Evolutionary conservation across 2,329 filamentous ascomycete species (phyloP), one percentile per base, ranked within the genome.

Genomic region (Penicillium sp.): DNA sequence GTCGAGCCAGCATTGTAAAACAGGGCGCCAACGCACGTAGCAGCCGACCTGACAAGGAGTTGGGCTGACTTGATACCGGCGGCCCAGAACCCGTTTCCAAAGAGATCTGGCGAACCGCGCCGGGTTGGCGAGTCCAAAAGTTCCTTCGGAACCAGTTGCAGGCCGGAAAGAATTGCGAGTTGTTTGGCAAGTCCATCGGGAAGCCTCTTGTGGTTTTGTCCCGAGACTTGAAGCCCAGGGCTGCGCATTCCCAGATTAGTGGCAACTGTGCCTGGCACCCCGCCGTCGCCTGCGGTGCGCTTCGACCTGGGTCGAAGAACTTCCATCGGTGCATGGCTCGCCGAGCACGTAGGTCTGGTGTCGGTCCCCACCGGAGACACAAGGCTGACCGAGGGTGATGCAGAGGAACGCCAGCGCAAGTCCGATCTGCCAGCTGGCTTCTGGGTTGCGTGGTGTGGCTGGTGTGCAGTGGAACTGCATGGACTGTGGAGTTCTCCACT

Each of bases 351-450:
- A 4, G 33, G n/a, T 10, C 19, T 38, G 35, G 12, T 13, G 10
- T 31, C 13, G 8, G 19, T 29, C 31, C 25, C 41, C 19, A 16
- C 14, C 2, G 35, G 33, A 18, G 13, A 18, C 2, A 12, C 16
- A 33, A 27, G 3, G 13, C 31, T 27, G 31, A 27, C 33, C 14
- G 43, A 34, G 11, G 25, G 29, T 12, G 35, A 28, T 4, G 44
- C 41, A 14, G 49, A 34, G 11, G 34, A 11, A 25, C 46, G 43
- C 51, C 47, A 52, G 46, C 53, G 49, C 33, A 49, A 30, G 11
- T 27, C 41, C 12, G 55, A 13, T 13, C 45, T 48, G 29, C 27
- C 36, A 29, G 14, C 13, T n/a, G 46, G 31, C 30, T 37, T 19
- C 9, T 28, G 18, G 35, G 30, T 29, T 13, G 45, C 29, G 7